Evolutionary conservation across 2,329 filamentous ascomycete species (phyloP).

Genomic region (Teratosphaeria viscida): DNA sequence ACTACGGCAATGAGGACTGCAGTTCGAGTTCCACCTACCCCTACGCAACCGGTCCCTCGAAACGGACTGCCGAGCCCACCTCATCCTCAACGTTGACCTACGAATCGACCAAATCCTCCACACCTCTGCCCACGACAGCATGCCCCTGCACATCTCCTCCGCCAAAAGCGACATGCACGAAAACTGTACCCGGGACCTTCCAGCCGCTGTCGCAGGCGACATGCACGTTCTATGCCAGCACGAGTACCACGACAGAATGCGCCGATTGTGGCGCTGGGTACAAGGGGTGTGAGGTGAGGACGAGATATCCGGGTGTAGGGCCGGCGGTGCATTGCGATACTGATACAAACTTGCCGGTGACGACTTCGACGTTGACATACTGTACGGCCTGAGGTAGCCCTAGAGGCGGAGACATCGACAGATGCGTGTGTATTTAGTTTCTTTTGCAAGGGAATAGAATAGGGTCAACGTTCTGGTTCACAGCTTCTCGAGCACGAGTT

Average conservation of each 20-base stretch:
- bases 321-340: neutral
- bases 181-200: neutral
- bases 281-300: neutral
- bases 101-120: neutral
- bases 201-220: neutral
- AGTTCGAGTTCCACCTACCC: neutral
- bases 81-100: neutral
- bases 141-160: neutral
- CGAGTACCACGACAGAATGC: neutral
- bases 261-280: neutral
- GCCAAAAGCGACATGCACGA: neutral
- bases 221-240: neutral
- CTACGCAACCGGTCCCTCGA: neutral
- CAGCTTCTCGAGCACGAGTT: conserved; percentile 35
- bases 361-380: neutral
- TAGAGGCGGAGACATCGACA: no score
- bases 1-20: neutral
- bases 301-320: neutral
- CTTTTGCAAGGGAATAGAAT: no score
- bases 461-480: neutral
- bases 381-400: neutral
- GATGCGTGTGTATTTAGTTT: no score
- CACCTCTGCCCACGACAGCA: neutral
- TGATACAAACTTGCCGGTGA: neutral
- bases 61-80: neutral